These are phyloP conservation scores for Cryptosporidium viatorum DNA, from an alignment of 169 alveolate genomes.

Conservation along the genomic window DNA sequence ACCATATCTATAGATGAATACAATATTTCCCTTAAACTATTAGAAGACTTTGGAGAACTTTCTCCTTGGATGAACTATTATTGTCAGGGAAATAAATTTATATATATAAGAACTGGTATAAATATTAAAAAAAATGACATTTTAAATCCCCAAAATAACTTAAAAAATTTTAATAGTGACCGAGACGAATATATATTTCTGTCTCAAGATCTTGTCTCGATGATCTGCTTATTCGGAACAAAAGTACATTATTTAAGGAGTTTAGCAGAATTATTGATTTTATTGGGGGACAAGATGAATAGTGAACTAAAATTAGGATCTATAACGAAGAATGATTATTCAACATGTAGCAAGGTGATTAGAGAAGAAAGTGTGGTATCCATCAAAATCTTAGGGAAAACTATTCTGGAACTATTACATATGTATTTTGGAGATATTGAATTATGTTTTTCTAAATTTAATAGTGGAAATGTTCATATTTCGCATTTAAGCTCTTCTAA, in stretches of 20 bases:
- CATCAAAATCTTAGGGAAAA: neutral
- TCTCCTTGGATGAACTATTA: conserved; percentile 60
- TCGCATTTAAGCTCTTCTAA: neutral
- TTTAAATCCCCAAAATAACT: neutral
- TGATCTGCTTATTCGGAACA: conserved; percentile 37
- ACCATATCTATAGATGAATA: conserved; percentile 1
- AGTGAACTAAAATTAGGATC: neutral
- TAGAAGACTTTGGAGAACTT: conserved; percentile 14
- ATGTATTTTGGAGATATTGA: conserved; percentile 8
- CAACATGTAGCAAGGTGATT: neutral
- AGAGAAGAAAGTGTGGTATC: conserved; percentile 3
- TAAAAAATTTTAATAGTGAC: too few species aligned
- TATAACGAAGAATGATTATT: neutral
- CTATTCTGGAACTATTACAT: conserved; percentile 1
- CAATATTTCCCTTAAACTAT: neutral
- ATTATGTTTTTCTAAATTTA: neutral
- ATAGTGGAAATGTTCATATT: neutral
- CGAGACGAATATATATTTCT: neutral
- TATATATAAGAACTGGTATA: neutral
- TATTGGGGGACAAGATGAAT: neutral
- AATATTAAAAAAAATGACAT: neutral
- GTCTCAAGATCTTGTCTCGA: conserved; percentile 21
- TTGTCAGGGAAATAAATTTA: conserved; percentile 30
- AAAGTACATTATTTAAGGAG: conserved; percentile 36
- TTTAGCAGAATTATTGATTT: conserved; percentile 7